A percentile compares a stretch with the other conserved stretches of the same genome.
Evolutionary conservation across 345 rosid genomes (phyloP).

Genomic region (Hevea brasiliensis): DNA sequence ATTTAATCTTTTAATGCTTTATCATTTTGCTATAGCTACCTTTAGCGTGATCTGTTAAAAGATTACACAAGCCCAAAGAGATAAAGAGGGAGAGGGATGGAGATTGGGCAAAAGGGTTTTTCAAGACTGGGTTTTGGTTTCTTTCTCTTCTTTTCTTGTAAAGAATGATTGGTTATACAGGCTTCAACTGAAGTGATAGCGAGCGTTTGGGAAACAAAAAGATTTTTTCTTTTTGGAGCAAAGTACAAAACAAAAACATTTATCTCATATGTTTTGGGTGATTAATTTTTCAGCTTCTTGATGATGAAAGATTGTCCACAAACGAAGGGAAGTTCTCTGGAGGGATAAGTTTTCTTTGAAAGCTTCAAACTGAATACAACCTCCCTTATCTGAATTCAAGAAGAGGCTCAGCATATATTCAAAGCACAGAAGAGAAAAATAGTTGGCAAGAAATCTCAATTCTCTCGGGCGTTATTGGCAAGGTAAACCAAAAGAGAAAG

Average conservation of each 20-base stretch:
- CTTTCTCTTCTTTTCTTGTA: constrained; percentile 19
- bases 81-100: too few species aligned
- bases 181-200: constrained; percentile 22
- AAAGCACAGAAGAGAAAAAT: neutral
- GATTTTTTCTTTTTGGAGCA: neutral
- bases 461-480: constrained; percentile 11
- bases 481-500: neutral
- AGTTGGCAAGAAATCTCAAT: neutral
- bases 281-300: neutral
- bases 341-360: neutral
- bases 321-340: too few species aligned
- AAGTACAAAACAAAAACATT: too few species aligned
- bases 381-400: neutral
- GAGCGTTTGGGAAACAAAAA: constrained; percentile 1
- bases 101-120: constrained; percentile 1
- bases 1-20: constrained; percentile 24
- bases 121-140: neutral
- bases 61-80: neutral
- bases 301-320: neutral
- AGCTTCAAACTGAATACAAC: neutral
- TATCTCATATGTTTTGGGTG: too few species aligned
- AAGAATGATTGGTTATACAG: constrained; percentile 15
- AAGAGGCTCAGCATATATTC: too few species aligned
- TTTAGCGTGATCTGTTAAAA: constrained; percentile 27
- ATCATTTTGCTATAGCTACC: too few species aligned